Base-by-base conservation (phyloP, 192 early-diverging fungal species). In the Coemansia sp. region DNA sequence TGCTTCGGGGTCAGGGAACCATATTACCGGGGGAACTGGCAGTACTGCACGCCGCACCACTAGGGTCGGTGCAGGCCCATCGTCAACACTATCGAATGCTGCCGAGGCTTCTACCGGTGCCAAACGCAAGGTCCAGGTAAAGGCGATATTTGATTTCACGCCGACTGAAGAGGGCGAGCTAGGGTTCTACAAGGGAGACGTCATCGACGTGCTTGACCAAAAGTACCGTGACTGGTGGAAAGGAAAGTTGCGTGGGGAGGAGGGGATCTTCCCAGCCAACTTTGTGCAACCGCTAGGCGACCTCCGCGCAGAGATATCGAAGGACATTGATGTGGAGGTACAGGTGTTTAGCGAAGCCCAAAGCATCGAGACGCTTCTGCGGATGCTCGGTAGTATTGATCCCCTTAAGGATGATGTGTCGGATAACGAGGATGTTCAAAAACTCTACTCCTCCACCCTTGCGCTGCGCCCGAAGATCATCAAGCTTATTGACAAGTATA, bases 151-250 rank as follows among this genome's bases (percentile, higher is more conserved):
- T 69, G 98, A 99, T 68, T 99, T 97, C 72, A 76, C 86, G 42
- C 92, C 94, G 7, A 90, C 92, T 1, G 95, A 98, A 66, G 83
- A 87, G 46, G 95, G 95, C 36, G 98, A 99, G 74, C 88, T 99
- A 21, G 90, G 90, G 12, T 92, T 99, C 62, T 85, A 85, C 54
- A 88, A 90, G 49, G 94, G 93, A 61, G 95, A 98, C 61, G 86
- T 98, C 45, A 88, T 98, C 62, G 85, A 87, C 11, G 98, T 99
- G 21, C 71, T 94, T 68, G 96, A 98, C 68, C 91, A 89, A 63
- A 93, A 95, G 9, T 99, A 95, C 84, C 89, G 93, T 64, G 98
- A 99, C 76, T 99, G 98, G 98, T 99, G 97, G 96, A 93, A 94
- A 69, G 98, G 96, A 22, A 89, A 93, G 74, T 77, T 91, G n/a